Percentiles rank a stretch among this genome's conserved stretches.
phyloP scores from a whole-genome alignment of 192 early-diverging fungal genomes.

The Chytriomyces sp. region DNA sequence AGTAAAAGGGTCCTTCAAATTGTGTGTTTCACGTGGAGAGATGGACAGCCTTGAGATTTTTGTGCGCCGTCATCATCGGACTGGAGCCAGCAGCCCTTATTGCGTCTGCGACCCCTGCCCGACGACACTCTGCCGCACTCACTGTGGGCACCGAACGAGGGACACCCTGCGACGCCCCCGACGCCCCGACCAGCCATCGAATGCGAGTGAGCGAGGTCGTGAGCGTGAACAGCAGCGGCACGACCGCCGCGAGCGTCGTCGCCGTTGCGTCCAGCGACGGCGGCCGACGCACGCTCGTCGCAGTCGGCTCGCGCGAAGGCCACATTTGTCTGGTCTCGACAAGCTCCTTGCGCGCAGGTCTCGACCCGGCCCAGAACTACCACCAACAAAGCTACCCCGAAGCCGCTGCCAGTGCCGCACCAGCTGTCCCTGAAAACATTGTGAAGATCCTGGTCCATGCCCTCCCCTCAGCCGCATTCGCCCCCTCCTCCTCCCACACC shows the following conservation, averaged over 20 bases:
- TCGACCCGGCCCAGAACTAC: neutral
- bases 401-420: neutral
- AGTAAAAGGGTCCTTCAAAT: neutral
- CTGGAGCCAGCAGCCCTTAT: neutral
- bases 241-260: neutral
- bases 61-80: no score
- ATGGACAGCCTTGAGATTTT: no score
- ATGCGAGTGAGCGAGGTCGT: neutral
- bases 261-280: neutral
- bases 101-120: neutral
- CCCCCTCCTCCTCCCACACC: neutral
- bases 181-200: neutral
- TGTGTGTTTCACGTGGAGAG: no score
- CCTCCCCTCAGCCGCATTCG: neutral
- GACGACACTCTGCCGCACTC: neutral
- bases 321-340: neutral
- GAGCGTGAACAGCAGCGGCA: neutral
- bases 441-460: neutral
- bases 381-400: neutral
- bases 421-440: neutral
- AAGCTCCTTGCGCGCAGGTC: neutral
- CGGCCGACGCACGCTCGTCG: neutral
- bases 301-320: conserved; percentile 9
- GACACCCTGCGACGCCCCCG: neutral
- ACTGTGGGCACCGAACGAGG: neutral